Evolutionary conservation across 306 rosid genomes (phyloP).

Genomic region (Hippophae rhamnoides): DNA sequence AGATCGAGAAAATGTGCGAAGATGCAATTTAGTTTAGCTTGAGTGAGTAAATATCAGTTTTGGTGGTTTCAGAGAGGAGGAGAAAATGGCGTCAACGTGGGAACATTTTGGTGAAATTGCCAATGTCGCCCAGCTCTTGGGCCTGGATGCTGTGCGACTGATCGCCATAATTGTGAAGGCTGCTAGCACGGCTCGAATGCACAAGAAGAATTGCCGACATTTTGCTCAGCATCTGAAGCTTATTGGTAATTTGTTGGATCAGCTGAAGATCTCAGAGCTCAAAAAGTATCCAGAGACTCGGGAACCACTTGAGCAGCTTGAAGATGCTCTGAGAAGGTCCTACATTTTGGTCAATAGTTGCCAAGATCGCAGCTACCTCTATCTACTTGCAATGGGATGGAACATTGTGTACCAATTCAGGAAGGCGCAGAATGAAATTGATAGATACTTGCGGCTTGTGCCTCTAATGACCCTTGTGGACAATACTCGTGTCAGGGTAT

Average conservation of each 20-base stretch:
- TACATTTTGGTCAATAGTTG: constrained; percentile 79
- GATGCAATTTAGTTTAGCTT: too few relatives aligned
- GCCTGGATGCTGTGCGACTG: constrained; percentile 68
- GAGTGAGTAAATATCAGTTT: not conserved
- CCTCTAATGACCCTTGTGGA: constrained; percentile 94
- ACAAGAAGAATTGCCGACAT: constrained; percentile 88
- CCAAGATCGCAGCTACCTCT: constrained; percentile 83
- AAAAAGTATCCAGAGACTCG: constrained; percentile 84
- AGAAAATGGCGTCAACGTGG: constrained; percentile 62
- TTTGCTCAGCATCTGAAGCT: constrained; percentile 85
- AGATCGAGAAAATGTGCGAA: constrained; percentile 19
- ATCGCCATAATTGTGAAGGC: constrained; percentile 80
- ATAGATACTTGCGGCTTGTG: constrained; percentile 72
- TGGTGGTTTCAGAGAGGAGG: constrained; percentile 17
- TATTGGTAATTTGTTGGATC: constrained; percentile 87
- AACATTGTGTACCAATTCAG: constrained; percentile 93
- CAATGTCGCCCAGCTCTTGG: constrained; percentile 76
- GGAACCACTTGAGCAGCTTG: constrained; percentile 94
- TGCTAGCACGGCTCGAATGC: constrained; percentile 88
- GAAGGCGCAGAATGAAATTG: constrained; percentile 94
- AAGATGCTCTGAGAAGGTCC: constrained; percentile 87
- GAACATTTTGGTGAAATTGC: constrained; percentile 80
- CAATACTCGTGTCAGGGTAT: constrained; percentile 95
- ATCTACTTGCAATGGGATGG: constrained; percentile 97
- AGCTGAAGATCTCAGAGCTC: constrained; percentile 92